Evolutionary conservation across 2,329 filamentous ascomycete species (phyloP).

Genomic region (Fusarium sp.): DNA sequence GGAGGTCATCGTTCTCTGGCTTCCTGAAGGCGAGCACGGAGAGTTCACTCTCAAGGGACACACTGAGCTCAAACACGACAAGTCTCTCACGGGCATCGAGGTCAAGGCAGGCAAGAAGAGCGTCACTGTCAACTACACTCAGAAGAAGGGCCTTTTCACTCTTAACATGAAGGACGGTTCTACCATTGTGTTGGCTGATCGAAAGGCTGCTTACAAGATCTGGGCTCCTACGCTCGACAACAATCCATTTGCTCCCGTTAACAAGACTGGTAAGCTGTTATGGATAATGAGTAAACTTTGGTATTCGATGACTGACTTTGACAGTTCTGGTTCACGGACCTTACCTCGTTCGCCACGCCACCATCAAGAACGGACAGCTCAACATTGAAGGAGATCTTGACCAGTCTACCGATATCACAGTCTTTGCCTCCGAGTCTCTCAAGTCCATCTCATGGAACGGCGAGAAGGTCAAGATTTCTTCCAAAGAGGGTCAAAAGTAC

Average conservation of each 20-base stretch:
- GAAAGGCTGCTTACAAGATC: constrained; percentile 65
- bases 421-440: constrained; percentile 60
- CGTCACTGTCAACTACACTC: constrained; percentile 60
- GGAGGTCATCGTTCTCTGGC: constrained; percentile 63
- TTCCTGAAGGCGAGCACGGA: constrained; percentile 64
- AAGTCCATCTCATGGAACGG: constrained; percentile 64
- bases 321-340: constrained; percentile 63
- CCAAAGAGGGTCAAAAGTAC: constrained; percentile 44
- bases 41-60: constrained; percentile 62
- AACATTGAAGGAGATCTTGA: constrained; percentile 59
- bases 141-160: constrained; percentile 59
- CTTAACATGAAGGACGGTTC: constrained; percentile 60
- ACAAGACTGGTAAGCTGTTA: constrained; percentile 55
- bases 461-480: constrained; percentile 42
- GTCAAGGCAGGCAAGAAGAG: constrained; percentile 54
- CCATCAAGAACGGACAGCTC: constrained; percentile 51
- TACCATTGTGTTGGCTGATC: constrained; percentile 63
- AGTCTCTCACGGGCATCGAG: constrained; percentile 52
- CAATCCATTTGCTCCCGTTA: constrained; percentile 57
- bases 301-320: neutral
- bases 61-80: constrained; percentile 19
- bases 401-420: constrained; percentile 53
- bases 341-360: constrained; percentile 61
- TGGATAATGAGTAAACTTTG: neutral
- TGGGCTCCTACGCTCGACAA: constrained; percentile 64